phyloP scores from a whole-genome alignment of 352 stramenopile genomes.

The Globisporangium apiculatum region DNA sequence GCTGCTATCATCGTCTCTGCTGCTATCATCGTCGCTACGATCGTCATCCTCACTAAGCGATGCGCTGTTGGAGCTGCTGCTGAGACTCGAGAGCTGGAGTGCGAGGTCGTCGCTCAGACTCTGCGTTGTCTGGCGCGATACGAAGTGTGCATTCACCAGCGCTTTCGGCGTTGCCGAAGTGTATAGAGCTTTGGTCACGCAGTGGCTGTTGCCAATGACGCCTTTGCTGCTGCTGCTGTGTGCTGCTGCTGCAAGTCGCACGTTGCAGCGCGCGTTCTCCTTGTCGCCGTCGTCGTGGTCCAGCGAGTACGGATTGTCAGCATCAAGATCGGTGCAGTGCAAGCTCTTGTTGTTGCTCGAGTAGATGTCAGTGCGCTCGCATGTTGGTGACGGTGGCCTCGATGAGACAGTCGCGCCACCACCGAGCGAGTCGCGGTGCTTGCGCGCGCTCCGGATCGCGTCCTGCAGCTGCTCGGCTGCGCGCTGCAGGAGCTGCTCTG shows the following conservation, averaged over 20 bases:
- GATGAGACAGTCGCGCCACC: neutral
- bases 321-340: neutral
- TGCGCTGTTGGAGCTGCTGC: neutral
- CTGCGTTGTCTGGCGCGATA: constrained; percentile 4
- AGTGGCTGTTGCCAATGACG: no score
- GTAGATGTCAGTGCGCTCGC: no score
- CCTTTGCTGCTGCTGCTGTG: neutral
- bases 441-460: constrained; percentile 35
- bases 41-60: neutral
- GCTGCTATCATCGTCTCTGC: neutral
- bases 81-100: neutral
- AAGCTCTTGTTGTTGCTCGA: neutral
- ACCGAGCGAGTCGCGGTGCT: constrained; percentile 9
- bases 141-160: neutral
- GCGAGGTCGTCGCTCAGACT: neutral
- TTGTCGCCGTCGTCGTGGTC: neutral
- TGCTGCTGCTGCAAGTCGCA: no score
- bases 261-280: constrained; percentile 2
- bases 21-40: neutral
- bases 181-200: no score
- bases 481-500: constrained; percentile 26
- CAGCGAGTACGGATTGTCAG: neutral
- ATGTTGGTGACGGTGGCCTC: neutral
- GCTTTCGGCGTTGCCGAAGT: neutral
- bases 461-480: constrained; percentile 45